Evolutionary conservation across 2,329 filamentous ascomycete genomes (phyloP).

Genomic region (Ascochyta lentis): DNA sequence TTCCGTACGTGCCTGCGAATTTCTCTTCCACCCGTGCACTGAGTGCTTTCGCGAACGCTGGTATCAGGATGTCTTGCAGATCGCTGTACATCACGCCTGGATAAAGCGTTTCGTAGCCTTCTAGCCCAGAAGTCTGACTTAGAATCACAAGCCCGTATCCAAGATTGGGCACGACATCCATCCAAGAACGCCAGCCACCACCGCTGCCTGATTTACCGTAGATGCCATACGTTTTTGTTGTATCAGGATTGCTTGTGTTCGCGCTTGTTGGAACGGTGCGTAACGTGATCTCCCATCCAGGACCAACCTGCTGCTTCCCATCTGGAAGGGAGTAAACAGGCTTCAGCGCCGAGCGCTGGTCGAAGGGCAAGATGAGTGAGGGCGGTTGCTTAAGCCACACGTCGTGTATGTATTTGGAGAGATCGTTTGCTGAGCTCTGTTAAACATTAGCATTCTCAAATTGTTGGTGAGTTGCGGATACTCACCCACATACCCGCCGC

Average conservation of each 20-base stretch:
- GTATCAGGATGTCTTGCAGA: slow-evolving; percentile 34
- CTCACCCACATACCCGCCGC: slow-evolving; percentile 41
- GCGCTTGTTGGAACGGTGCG: slow-evolving; percentile 19
- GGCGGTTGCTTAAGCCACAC: slow-evolving; percentile 36
- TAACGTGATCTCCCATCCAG: slow-evolving; percentile 41
- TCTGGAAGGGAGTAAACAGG: slow-evolving; percentile 33
- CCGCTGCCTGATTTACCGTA: slow-evolving; percentile 44
- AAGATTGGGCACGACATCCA: slow-evolving; percentile 39
- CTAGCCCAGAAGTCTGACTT: slow-evolving; percentile 24
- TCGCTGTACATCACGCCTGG: slow-evolving; percentile 23
- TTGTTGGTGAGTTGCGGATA: neutral
- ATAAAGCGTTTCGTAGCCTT: slow-evolving; percentile 24
- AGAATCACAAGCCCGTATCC: slow-evolving; percentile 41
- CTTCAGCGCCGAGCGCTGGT: slow-evolving; percentile 34
- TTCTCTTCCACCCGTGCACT: slow-evolving; percentile 16
- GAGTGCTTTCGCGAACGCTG: slow-evolving; percentile 35
- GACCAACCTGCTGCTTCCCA: slow-evolving; percentile 36
- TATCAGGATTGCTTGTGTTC: slow-evolving; percentile 5
- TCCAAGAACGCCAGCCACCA: slow-evolving; percentile 42
- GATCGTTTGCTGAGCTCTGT: slow-evolving; percentile 39
- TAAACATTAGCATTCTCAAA: neutral
- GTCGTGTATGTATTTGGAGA: slow-evolving; percentile 32
- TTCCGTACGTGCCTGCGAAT: slow-evolving; percentile 33
- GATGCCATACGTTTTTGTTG: slow-evolving; percentile 31
- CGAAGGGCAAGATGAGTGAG: slow-evolving; percentile 31